Conservation (phyloP, 2,329 filamentous ascomycete species). For the Rutstroemia sp. region DNA sequence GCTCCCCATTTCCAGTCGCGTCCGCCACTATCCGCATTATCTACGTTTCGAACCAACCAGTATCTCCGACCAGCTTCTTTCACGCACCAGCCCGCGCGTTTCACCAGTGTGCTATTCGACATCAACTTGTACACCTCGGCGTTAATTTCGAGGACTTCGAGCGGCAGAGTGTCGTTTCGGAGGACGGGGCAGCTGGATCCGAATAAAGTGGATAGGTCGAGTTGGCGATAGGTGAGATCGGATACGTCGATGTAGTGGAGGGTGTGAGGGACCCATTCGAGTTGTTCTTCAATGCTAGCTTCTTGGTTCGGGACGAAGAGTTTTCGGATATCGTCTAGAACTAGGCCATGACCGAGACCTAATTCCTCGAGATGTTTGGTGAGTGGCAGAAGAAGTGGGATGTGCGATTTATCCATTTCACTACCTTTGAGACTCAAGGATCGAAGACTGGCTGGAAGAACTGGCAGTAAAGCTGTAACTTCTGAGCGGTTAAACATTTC, state of each 20-base stretch:
- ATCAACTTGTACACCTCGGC: conserved; percentile 62
- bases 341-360: conserved; percentile 61
- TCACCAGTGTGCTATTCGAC: conserved; percentile 37
- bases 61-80: conserved; percentile 58
- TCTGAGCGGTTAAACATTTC: conserved; percentile 62
- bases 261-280: conserved; percentile 46
- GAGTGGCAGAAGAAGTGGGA: conserved; percentile 55
- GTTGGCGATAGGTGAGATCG: conserved; percentile 54
- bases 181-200: conserved; percentile 48
- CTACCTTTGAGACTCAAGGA: conserved; percentile 73
- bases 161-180: conserved; percentile 51
- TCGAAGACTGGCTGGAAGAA: conserved; percentile 58
- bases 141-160: conserved; percentile 70
- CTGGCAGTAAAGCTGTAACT: conserved; percentile 55
- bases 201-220: conserved; percentile 50
- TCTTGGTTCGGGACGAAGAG: conserved; percentile 23
- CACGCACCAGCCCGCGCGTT: conserved; percentile 56
- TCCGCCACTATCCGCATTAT: conserved; percentile 29
- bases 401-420: conserved; percentile 57
- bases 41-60: conserved; percentile 52
- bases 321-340: conserved; percentile 48
- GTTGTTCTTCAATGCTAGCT: conserved; percentile 28
- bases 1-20: conserved; percentile 79
- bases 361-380: conserved; percentile 71
- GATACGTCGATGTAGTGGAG: conserved; percentile 73